phyloP scores from a whole-genome alignment of 352 stramenopile genomes.

The Plasmopara muralis region DNA sequence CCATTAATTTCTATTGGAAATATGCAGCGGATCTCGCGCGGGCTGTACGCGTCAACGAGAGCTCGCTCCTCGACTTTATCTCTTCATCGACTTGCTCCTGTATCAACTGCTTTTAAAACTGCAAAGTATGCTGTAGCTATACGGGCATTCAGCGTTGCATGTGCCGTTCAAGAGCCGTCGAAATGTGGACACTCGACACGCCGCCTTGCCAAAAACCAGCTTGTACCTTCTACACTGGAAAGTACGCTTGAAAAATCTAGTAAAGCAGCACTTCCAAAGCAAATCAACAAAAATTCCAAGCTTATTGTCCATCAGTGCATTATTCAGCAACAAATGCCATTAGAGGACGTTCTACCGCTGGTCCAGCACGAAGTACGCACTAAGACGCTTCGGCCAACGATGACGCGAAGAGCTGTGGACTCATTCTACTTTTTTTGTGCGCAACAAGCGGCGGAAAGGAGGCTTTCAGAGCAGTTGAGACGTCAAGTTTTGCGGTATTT shows the following conservation, averaged over 20 bases:
- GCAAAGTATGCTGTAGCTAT: slow-evolving; percentile 1
- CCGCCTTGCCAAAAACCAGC: slow-evolving; percentile 11
- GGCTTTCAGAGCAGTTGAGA: slow-evolving; percentile 25
- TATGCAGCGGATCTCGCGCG: slow-evolving; percentile 17
- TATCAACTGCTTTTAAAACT: neutral
- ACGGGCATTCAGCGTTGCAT: slow-evolving; percentile 7
- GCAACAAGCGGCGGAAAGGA: slow-evolving; percentile 28
- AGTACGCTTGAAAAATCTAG: neutral
- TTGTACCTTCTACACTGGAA: neutral
- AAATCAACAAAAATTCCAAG: slow-evolving; percentile 3
- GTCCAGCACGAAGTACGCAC: slow-evolving; percentile 35
- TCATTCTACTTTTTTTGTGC: slow-evolving; percentile 73
- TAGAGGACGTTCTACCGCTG: slow-evolving; percentile 44
- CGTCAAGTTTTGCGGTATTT: slow-evolving; percentile 48
- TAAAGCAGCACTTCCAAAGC: neutral
- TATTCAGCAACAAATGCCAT: slow-evolving; percentile 35
- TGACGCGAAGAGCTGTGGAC: slow-evolving; percentile 48
- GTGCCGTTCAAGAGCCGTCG: neutral
- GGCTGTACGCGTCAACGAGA: slow-evolving; percentile 4
- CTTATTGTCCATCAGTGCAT: slow-evolving; percentile 50
- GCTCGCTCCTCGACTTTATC: neutral
- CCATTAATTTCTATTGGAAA: slow-evolving; percentile 1
- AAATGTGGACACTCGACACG: slow-evolving; percentile 15
- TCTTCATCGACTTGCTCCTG: neutral
- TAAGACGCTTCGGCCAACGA: slow-evolving; percentile 22